Conservation (phyloP, 257 asterid genomes). For the Apocynum venetum region DNA sequence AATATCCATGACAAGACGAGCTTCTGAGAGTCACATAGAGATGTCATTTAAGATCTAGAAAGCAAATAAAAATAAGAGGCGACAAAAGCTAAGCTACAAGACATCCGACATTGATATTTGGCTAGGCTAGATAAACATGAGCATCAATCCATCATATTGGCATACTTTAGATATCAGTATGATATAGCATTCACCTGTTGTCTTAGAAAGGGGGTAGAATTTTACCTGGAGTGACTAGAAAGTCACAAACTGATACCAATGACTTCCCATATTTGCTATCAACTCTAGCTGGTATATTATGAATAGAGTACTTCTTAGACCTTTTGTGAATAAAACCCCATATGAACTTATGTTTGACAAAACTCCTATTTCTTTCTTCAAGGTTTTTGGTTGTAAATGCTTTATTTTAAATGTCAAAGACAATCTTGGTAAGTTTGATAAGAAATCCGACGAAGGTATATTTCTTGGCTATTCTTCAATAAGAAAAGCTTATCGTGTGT, state of each 20-base stretch:
- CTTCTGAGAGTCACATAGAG: background rate
- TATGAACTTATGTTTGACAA: too few relatives aligned
- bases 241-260: constrained; percentile 58
- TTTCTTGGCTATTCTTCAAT: too few relatives aligned
- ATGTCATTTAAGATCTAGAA: background rate
- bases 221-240: constrained; percentile 83
- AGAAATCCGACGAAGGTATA: too few relatives aligned
- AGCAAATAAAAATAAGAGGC: background rate
- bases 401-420: too few relatives aligned
- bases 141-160: constrained; percentile 1
- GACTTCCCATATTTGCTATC: constrained; percentile 74
- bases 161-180: background rate
- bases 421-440: too few relatives aligned
- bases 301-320: too few relatives aligned
- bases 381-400: too few relatives aligned
- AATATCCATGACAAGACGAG: background rate
- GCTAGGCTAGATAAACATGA: background rate
- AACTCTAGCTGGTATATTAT: constrained; percentile 47
- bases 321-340: too few relatives aligned
- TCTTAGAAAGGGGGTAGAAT: background rate
- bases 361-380: too few relatives aligned
- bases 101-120: background rate
- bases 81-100: background rate
- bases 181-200: background rate
- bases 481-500: too few relatives aligned